A percentile compares a stretch with the other conserved stretches of the same genome.
Conservation (phyloP, 1,284 basidiomycete species). For the Golubevia sp. region DNA sequence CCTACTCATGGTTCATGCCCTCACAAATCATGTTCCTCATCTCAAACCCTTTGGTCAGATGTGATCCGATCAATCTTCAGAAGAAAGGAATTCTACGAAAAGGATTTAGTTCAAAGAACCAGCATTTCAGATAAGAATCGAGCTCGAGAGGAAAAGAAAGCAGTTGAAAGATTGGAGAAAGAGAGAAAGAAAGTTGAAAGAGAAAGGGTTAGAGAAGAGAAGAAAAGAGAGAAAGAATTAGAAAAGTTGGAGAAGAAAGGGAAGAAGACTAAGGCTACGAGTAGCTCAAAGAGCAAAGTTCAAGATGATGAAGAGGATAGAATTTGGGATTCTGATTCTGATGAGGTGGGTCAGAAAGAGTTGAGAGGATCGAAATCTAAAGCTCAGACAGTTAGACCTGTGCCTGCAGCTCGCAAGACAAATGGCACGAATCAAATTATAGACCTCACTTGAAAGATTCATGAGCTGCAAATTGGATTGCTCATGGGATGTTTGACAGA, state of each 20-base stretch:
- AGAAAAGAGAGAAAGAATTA: background rate
- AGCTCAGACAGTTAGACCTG: too few relatives aligned
- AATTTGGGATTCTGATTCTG: too few relatives aligned
- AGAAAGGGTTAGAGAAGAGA: background rate
- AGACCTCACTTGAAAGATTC: too few relatives aligned
- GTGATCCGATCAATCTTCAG: conserved; percentile 30
- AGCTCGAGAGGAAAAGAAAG: background rate
- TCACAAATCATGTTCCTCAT: background rate
- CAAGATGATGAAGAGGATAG: too few relatives aligned
- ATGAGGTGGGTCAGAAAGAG: too few relatives aligned
- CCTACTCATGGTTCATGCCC: conserved; percentile 35
- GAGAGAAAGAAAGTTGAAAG: background rate
- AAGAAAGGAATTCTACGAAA: conserved; percentile 14
- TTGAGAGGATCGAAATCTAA: too few relatives aligned
- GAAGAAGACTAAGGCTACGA: background rate
- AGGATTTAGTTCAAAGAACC: too few relatives aligned
- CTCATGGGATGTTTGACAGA: too few relatives aligned
- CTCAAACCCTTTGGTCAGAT: conserved; percentile 23
- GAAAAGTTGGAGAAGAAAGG: background rate
- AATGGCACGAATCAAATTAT: too few relatives aligned
- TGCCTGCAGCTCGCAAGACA: too few relatives aligned
- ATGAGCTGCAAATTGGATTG: too few relatives aligned
- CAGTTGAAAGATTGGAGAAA: background rate
- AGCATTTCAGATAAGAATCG: too few relatives aligned
- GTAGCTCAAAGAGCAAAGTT: background rate